Base-by-base conservation (phyloP, 371 early-diverging fungal genomes). In the Rhizomucor miehei region DNA sequence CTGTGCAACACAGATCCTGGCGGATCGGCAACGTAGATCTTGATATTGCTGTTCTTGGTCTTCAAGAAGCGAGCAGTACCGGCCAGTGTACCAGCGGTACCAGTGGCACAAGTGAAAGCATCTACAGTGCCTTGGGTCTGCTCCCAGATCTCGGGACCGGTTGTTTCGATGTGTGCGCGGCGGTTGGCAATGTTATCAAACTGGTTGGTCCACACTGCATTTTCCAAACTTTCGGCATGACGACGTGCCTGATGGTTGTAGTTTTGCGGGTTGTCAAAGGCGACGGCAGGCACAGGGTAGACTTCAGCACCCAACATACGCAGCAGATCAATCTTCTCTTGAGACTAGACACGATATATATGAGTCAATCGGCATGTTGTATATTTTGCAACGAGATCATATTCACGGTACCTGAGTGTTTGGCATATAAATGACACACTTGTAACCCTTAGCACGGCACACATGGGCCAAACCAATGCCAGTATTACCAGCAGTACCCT, bases 121-220 rank as follows among this genome's bases (percentile, higher is more conserved):
- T 95, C 93, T 2, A 95, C 71, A 19, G 77, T 69, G 6, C 90
- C 92, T 13, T 81, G 80, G 0, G 92, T 89, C 72, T 96, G 95
- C 6, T 77, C 77, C 82, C 82, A 90, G 55, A 96, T 93, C 67
- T 97, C 97, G 1, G 97, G 97, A 1, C 94, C 97, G 0, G 97
- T 97, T 16, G 97, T 94, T 57, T 94, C 93, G 61, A 92, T 87
- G 50, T 96, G 97, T 9, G 93, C 94, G 48, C 84, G 90, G 17
- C 92, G 85, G 66, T 94, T 95, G 38, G 93, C 93, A 13, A 65
- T 79, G 64, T 88, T 90, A 56, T 89, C 91, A 57, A 90, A 90
- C 61, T 97, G 97, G 66, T 97, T 91, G 11, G 97, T 97, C 97
- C 97, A 97, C 38, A 94, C 93, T 20, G 93, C 94, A 60, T 95